These are phyloP conservation scores for Aspergillus fijiensis DNA, from an alignment of 2,329 filamentous ascomycete species.

Conservation along the genomic window DNA sequence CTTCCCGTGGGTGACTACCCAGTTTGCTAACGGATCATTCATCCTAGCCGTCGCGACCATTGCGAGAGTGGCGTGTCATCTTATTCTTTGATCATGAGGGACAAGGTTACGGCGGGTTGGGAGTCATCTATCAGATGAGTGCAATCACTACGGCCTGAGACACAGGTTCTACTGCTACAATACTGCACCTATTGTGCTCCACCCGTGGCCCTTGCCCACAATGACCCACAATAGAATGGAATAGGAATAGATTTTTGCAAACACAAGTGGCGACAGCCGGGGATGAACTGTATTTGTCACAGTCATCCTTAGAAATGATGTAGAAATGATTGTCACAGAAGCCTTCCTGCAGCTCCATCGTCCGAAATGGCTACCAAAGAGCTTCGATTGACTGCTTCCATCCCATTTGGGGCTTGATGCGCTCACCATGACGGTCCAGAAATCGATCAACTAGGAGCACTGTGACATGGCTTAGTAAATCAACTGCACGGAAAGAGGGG, in stretches of 20 bases:
- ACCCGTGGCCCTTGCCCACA: not conserved
- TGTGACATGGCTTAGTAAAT: constrained; percentile 21
- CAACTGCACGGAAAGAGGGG: not conserved
- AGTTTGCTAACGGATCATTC: constrained; percentile 14
- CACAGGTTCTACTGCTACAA: too few species aligned
- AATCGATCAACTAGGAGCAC: constrained; percentile 38
- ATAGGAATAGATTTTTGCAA: not conserved
- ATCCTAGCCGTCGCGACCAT: not conserved
- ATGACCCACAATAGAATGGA: not conserved
- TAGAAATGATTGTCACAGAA: not conserved
- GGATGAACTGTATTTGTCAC: not conserved
- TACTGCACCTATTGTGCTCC: not conserved
- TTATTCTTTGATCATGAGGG: not conserved
- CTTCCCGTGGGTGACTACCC: constrained; percentile 14
- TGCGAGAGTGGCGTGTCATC: not conserved
- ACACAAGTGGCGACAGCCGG: not conserved
- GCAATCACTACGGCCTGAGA: not conserved
- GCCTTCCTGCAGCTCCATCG: not conserved
- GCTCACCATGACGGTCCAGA: constrained; percentile 29
- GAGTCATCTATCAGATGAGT: not conserved
- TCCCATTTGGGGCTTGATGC: constrained; percentile 24
- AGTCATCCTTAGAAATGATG: not conserved
- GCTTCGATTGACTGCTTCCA: constrained; percentile 26
- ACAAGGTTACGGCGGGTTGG: not conserved
- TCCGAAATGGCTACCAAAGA: constrained; percentile 14